Evolutionary conservation across 192 early-diverging fungal genomes (phyloP).

Genomic region (Rhizoclosmatium sp.): DNA sequence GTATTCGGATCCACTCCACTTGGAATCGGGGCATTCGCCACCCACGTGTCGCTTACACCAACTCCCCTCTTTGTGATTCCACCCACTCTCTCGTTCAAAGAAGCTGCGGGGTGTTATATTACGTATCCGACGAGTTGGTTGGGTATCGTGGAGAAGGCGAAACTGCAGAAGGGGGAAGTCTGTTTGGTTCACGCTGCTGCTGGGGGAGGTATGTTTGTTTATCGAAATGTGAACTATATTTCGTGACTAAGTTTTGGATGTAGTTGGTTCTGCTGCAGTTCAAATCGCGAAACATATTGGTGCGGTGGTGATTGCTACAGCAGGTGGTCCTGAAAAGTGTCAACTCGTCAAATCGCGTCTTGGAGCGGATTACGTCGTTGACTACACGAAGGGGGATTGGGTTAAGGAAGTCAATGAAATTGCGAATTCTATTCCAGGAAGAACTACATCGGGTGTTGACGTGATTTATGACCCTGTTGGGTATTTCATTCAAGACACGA

Average conservation of each 20-base stretch:
- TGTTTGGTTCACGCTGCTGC: slow-evolving; percentile 48
- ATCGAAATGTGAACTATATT: neutral
- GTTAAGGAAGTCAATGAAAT: slow-evolving; percentile 66
- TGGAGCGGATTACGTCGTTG: slow-evolving; percentile 79
- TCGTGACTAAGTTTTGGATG: neutral
- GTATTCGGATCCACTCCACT: slow-evolving; percentile 76
- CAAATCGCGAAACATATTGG: slow-evolving; percentile 77
- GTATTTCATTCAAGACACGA: slow-evolving; percentile 37
- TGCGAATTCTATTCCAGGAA: slow-evolving; percentile 47
- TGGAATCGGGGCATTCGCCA: slow-evolving; percentile 71
- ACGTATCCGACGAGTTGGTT: slow-evolving; percentile 86
- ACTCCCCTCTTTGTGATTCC: slow-evolving; percentile 69
- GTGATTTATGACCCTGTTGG: slow-evolving; percentile 88
- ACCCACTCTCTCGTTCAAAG: slow-evolving; percentile 68
- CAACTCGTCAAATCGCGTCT: slow-evolving; percentile 61
- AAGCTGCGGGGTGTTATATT: slow-evolving; percentile 80
- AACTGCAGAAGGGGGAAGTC: slow-evolving; percentile 56
- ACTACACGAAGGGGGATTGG: slow-evolving; percentile 80
- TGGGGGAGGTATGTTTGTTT: slow-evolving; percentile 52
- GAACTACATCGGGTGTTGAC: slow-evolving; percentile 55
- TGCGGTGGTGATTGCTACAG: slow-evolving; percentile 80
- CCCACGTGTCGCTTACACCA: slow-evolving; percentile 64
- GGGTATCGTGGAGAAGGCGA: slow-evolving; percentile 72
- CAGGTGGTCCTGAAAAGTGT: slow-evolving; percentile 75
- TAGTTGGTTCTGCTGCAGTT: slow-evolving; percentile 58